Base-by-base conservation (phyloP, 768 basidiomycete genomes). In the Lactarius tabidus region DNA sequence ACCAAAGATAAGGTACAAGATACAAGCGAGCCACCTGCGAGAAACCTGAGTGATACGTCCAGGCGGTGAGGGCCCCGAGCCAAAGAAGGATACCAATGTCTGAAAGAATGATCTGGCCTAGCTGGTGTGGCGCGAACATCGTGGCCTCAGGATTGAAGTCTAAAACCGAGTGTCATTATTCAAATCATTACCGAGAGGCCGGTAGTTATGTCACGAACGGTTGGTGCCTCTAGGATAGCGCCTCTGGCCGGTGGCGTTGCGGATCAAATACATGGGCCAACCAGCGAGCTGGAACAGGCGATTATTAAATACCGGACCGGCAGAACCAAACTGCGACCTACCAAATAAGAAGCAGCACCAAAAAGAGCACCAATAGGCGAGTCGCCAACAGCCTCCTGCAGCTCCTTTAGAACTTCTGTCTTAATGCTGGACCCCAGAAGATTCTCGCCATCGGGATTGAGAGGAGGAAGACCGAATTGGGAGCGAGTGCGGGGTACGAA, bases 401-500 rank as follows among this genome's bases (percentile, higher is more conserved):
- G 76, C 72, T 91, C 90, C 64, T 81, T 80, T 77, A 84, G 85
- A 58, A 91, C 83, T 68, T 89, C 84, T 53, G 84, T 80, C 15
- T 84, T 75, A 8, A 93, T 84, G 62, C 82, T 85, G 15, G 85
- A 81, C 41, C 91, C 92, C 56, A 80, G 74, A 39, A 82, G 72
- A 68, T 88, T 85, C 73, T 90, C 90, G 53, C 84, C 76, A n/a
- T 83, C 79, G 14, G 86, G 82, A 71, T 95, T 80, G 69, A 93
- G 80, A 51, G 82, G 74, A 38, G 87, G 86, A 31, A 87, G 79
- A 31, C 86, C 85, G 26, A 84, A 76, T 41, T 90, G 79, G 15
- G 88, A 86, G 54, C 94, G 89, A n/a, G 96, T 95, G 70, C 83
- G 77, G 57, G 96, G 96, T 3, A 98, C 94, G 71, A 93, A 97